Evolutionary conservation across 495 filamentous ascomycete genomes (phyloP).

Genomic region (Trichoderma orchidacearum): DNA sequence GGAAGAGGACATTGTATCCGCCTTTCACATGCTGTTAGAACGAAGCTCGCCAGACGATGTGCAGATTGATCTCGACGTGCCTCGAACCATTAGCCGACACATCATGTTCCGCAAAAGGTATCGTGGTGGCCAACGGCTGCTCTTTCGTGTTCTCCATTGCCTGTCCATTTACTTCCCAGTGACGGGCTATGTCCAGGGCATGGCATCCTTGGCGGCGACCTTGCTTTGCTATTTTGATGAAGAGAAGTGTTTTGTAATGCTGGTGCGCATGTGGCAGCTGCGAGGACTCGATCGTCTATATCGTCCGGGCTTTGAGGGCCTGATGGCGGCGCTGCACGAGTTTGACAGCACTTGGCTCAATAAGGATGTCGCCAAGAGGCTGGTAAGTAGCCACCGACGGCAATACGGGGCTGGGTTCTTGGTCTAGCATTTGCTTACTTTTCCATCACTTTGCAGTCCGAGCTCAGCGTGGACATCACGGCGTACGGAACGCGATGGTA

Average conservation of each 20-base stretch:
- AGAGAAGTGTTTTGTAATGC: conserved; percentile 86
- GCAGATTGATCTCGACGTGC: conserved; percentile 96
- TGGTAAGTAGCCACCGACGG: conserved; percentile 42
- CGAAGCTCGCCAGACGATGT: conserved; percentile 77
- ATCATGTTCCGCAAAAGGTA: conserved; percentile 96
- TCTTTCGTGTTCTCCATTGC: conserved; percentile 87
- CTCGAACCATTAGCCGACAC: conserved; percentile 86
- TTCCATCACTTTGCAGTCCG: conserved; percentile 33
- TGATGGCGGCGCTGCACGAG: conserved; percentile 79
- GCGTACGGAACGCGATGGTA: conserved; percentile 97
- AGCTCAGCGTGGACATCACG: conserved; percentile 71
- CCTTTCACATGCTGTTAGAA: conserved; percentile 55
- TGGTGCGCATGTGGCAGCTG: conserved; percentile 81
- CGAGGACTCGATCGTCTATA: conserved; percentile 80
- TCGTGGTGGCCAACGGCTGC: conserved; percentile 74
- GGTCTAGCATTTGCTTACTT: not conserved
- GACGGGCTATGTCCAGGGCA: conserved; percentile 94
- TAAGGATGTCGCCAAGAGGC: conserved; percentile 58
- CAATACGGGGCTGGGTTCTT: not conserved
- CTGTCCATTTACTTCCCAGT: conserved; percentile 82
- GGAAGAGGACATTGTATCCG: conserved; percentile 58
- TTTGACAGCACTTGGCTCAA: conserved; percentile 81
- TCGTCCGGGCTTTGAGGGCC: conserved; percentile 64
- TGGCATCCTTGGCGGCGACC: conserved; percentile 88
- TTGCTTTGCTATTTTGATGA: conserved; percentile 95